Evolutionary conservation across 345 rosid species (phyloP).

Genomic region (Diplotaxis tenuifolia): DNA sequence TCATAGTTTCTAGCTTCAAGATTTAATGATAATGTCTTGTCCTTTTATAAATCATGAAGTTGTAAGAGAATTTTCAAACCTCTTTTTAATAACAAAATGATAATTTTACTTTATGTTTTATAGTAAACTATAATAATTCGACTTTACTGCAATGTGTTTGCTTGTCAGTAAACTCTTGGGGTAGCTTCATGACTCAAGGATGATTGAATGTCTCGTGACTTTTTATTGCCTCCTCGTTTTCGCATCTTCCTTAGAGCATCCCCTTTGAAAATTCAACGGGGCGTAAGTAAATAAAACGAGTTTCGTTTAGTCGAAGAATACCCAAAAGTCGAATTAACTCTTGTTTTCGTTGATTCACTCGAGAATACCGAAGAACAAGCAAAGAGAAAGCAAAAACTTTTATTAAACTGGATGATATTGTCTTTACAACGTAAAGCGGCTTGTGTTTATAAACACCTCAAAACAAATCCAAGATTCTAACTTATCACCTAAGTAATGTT

Average conservation of each 20-base stretch:
- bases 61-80: slow-evolving; percentile 22
- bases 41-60: slow-evolving; percentile 34
- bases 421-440: no score
- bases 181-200: slow-evolving; percentile 30
- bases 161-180: slow-evolving; percentile 39
- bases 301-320: no score
- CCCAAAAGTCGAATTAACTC: no score
- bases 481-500: no score
- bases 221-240: slow-evolving; percentile 15
- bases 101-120: slow-evolving; percentile 19
- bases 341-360: no score
- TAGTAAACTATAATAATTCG: slow-evolving; percentile 23
- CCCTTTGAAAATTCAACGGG: no score
- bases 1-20: slow-evolving; percentile 34
- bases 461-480: no score
- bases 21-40: slow-evolving; percentile 35
- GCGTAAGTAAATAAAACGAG: no score
- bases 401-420: no score
- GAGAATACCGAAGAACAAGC: no score
- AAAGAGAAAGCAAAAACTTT: no score
- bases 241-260: neutral
- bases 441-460: no score
- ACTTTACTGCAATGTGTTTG: slow-evolving; percentile 37
- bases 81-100: neutral
- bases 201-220: slow-evolving; percentile 38